phyloP scores from a whole-genome alignment of 305 asterid species.

The Ilex paraguariensis region DNA sequence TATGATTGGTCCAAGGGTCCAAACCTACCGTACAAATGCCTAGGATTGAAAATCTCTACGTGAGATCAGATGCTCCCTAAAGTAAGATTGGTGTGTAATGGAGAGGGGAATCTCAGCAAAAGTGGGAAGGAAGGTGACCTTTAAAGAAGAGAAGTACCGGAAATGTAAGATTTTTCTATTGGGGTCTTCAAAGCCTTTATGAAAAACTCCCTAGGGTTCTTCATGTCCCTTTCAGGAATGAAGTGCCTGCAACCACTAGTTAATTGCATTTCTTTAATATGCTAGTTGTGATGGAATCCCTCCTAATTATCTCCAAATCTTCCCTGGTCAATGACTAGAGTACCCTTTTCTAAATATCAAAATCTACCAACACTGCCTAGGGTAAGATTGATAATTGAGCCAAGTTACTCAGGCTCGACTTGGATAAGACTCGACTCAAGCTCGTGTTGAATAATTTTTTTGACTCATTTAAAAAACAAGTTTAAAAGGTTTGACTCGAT shows the following conservation, averaged over 20 bases:
- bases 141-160: background rate
- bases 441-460: no score
- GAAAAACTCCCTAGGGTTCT: conserved; percentile 1
- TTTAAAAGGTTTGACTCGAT: no score
- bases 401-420: no score
- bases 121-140: background rate
- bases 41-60: background rate
- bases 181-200: background rate
- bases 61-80: conserved; percentile 17
- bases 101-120: conserved; percentile 15
- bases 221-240: background rate
- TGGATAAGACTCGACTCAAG: no score
- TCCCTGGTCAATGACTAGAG: no score
- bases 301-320: background rate
- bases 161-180: background rate
- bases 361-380: no score
- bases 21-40: background rate
- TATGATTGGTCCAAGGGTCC: no score
- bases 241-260: conserved; percentile 3
- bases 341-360: no score
- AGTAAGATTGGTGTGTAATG: conserved; percentile 1
- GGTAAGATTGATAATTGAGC: no score
- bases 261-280: background rate
- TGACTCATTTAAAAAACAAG: no score
- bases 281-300: background rate